These are phyloP conservation scores for Wickerhamiella pararugosa DNA, from an alignment of 1,139 yeast species.

Conservation along the genomic window DNA sequence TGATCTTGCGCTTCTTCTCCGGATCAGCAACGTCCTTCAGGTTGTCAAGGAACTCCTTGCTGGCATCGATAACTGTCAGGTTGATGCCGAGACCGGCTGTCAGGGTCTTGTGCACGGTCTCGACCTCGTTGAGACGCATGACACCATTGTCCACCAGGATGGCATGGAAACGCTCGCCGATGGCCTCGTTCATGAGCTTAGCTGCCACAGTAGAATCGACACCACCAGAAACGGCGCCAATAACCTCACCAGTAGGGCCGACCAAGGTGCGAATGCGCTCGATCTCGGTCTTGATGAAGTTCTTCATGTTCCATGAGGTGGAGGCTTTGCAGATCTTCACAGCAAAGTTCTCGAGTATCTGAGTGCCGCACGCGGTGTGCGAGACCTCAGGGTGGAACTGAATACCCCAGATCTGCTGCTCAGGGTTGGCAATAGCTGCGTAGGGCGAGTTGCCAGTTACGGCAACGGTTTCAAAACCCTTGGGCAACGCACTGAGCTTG, in stretches of 20 bases:
- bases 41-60: constrained; percentile 73
- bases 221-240: constrained; percentile 99
- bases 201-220: constrained; percentile 99
- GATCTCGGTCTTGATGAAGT: constrained; percentile 92
- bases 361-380: constrained; percentile 85
- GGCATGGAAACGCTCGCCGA: constrained; percentile 98
- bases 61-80: constrained; percentile 86
- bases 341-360: constrained; percentile 79
- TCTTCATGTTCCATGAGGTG: constrained; percentile 96
- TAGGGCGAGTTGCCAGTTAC: constrained; percentile 87
- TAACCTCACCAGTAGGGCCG: constrained; percentile 97
- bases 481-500: constrained; percentile 80
- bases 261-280: constrained; percentile 79
- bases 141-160: constrained; percentile 96
- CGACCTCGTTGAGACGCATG: constrained; percentile 88
- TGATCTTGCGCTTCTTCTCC: constrained; percentile 96
- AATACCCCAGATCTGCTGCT: constrained; percentile 71
- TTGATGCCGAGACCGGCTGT: constrained; percentile 90
- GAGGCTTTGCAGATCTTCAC: constrained; percentile 72
- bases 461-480: constrained; percentile 80
- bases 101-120: constrained; percentile 70
- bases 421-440: constrained; percentile 77
- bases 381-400: constrained; percentile 99
- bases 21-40: constrained; percentile 95
- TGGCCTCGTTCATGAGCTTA: constrained; percentile 93